phyloP scores from a whole-genome alignment of 73 alveolate species.

The Paramecium biaurelia region DNA sequence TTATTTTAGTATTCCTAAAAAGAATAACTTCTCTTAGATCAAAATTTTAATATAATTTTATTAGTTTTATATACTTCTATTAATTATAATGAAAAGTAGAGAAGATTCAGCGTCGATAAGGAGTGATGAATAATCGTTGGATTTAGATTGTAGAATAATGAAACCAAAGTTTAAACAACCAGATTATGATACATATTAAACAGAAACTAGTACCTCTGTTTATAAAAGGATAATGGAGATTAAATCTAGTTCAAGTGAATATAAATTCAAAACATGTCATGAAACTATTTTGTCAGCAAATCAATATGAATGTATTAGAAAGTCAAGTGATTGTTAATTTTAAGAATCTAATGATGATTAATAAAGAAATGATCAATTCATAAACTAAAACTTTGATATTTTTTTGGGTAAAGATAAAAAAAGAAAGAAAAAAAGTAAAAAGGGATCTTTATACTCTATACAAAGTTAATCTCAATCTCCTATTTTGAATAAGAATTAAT shows the following conservation, averaged over 20 bases:
- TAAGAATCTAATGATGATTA: background rate
- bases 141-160: background rate
- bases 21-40: background rate
- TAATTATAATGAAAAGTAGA: background rate
- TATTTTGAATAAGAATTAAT: background rate
- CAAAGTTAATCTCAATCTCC: background rate
- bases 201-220: background rate
- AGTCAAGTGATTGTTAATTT: background rate
- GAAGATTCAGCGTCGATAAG: slow-evolving; percentile 2
- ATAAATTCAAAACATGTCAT: background rate
- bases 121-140: background rate
- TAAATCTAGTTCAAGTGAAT: background rate
- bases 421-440: background rate
- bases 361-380: background rate
- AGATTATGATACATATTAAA: background rate
- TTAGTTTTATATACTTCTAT: background rate
- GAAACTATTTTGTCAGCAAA: background rate
- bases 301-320: background rate
- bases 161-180: background rate
- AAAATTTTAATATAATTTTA: background rate
- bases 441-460: background rate
- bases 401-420: background rate
- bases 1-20: background rate
- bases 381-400: background rate
- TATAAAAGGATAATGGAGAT: slow-evolving; percentile 5